Conservation (phyloP, 345 rosid species). For the Citrus hindsii region DNA sequence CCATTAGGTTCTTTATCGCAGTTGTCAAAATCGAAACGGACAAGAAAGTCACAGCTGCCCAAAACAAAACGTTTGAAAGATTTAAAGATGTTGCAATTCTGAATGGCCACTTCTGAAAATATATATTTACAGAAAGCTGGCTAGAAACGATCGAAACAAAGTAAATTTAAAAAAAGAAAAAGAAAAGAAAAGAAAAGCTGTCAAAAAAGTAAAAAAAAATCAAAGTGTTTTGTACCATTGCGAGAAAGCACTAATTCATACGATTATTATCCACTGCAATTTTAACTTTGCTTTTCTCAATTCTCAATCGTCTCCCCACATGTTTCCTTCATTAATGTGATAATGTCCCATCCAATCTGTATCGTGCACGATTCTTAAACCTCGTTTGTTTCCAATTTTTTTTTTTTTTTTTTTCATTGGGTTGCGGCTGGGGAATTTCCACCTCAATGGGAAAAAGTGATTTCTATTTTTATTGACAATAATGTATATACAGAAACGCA, state of each 20-base stretch:
- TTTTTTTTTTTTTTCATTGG: background rate
- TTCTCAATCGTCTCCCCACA: background rate
- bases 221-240: background rate
- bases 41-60: background rate
- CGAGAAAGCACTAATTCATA: background rate
- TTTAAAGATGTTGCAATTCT: background rate
- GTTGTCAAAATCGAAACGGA: background rate
- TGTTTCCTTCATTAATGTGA: background rate
- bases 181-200: background rate
- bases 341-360: background rate
- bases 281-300: background rate
- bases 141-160: background rate
- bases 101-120: slow-evolving; percentile 6
- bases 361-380: slow-evolving; percentile 11
- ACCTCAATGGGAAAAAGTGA: background rate
- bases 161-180: no score
- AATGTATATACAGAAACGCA: background rate
- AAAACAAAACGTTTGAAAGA: background rate
- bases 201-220: background rate
- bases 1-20: background rate
- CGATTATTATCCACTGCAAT: background rate
- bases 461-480: background rate
- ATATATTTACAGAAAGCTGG: background rate
- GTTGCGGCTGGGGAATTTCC: background rate
- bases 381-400: background rate